phyloP scores from a whole-genome alignment of 106 monocot genomes.

The Alisma plantagoaquatica region DNA sequence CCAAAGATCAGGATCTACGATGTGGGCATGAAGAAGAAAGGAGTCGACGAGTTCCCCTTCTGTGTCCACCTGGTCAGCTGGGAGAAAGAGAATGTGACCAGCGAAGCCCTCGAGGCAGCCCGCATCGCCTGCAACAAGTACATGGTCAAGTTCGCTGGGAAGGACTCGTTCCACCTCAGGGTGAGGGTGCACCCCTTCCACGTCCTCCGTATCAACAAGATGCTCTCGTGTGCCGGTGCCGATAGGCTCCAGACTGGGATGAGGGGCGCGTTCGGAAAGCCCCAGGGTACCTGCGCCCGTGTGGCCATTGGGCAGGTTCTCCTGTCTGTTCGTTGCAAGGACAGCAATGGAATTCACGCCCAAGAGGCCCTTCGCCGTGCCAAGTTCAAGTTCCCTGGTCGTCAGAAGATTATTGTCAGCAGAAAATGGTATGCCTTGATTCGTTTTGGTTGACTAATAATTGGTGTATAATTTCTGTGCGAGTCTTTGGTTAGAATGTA shows the following conservation, averaged over 20 bases:
- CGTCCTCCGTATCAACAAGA: constrained; percentile 83
- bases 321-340: constrained; percentile 71
- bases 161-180: constrained; percentile 80
- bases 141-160: constrained; percentile 79
- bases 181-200: constrained; percentile 86
- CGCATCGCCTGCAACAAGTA: constrained; percentile 93
- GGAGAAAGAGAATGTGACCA: constrained; percentile 88
- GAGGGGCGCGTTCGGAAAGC: constrained; percentile 88
- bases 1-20: constrained; percentile 85
- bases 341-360: constrained; percentile 41
- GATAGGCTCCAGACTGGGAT: constrained; percentile 96
- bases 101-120: constrained; percentile 84
- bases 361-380: constrained; percentile 63
- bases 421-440: constrained; percentile 49
- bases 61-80: constrained; percentile 72
- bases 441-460: too few relatives aligned
- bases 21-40: constrained; percentile 88
- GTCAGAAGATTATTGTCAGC: constrained; percentile 77
- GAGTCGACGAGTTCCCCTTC: constrained; percentile 71
- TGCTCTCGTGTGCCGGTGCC: constrained; percentile 93
- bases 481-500: too few relatives aligned
- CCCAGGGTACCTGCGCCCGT: constrained; percentile 66
- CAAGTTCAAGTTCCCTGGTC: constrained; percentile 80
- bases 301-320: constrained; percentile 66
- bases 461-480: too few relatives aligned